Percentiles rank a stretch among this genome's conserved stretches.
Evolutionary conservation across 148 eudicot species (phyloP).

Genomic region (Cornus kousa): DNA sequence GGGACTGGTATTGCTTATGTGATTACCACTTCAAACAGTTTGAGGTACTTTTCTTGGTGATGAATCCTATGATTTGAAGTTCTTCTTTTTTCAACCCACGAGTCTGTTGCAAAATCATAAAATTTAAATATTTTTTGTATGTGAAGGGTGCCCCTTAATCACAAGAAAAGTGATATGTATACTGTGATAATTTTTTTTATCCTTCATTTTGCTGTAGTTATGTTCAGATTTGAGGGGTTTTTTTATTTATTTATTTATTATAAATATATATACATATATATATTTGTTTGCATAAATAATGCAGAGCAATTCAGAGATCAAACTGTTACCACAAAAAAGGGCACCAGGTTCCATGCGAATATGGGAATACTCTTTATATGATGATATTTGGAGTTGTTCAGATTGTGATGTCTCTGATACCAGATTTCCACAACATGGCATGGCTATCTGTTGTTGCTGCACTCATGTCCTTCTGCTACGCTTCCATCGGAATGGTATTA

Average conservation of each 20-base stretch:
- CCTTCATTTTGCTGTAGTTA: no score
- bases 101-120: no score
- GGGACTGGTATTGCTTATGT: constrained; percentile 39
- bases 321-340: constrained; percentile 70
- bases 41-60: constrained; percentile 19
- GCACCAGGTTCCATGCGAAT: constrained; percentile 44
- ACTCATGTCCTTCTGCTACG: constrained; percentile 61
- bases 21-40: constrained; percentile 27
- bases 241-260: no score
- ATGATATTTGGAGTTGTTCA: constrained; percentile 56
- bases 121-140: no score
- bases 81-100: no score
- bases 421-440: constrained; percentile 65
- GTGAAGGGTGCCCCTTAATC: background rate
- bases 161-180: no score
- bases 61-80: no score
- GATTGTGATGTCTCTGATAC: constrained; percentile 57
- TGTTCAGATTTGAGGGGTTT: background rate
- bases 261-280: background rate
- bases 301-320: constrained; percentile 60
- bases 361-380: constrained; percentile 38
- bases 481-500: constrained; percentile 54
- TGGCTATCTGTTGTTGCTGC: constrained; percentile 69
- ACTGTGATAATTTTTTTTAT: background rate
- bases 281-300: background rate